Conservation (phyloP, 371 early-diverging fungal species). For the Mucor sp. region DNA sequence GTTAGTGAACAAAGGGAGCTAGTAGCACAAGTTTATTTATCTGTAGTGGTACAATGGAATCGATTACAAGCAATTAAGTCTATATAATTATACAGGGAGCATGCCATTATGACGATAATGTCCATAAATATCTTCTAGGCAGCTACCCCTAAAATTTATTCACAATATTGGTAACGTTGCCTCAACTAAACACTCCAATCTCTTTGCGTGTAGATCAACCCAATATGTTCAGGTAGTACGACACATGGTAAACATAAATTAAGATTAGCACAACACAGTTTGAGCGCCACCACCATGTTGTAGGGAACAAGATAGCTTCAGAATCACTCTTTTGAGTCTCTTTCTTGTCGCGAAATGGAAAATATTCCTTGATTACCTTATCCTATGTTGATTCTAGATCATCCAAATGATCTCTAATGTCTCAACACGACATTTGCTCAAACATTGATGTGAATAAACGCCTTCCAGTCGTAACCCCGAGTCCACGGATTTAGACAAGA, state of each 20-base stretch:
- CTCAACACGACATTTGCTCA: background rate
- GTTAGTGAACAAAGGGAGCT: background rate
- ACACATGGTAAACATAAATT: slow-evolving; percentile 7
- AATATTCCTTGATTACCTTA: background rate
- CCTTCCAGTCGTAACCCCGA: background rate
- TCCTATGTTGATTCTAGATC: background rate
- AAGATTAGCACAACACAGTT: background rate
- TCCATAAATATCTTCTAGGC: background rate
- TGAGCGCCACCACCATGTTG: background rate
- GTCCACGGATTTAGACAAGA: background rate
- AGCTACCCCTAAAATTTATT: background rate
- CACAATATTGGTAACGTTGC: background rate
- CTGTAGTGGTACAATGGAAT: background rate
- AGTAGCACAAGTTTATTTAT: background rate
- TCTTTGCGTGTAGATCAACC: background rate
- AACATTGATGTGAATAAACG: background rate
- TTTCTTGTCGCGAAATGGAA: background rate
- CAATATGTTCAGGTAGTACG: background rate
- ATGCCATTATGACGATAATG: background rate
- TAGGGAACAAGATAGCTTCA: background rate
- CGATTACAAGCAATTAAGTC: background rate
- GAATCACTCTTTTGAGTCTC: background rate
- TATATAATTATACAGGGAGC: background rate
- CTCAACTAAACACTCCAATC: background rate
- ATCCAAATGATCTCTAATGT: background rate